Evolutionary conservation across 352 stramenopile species (phyloP), one percentile per base, ranked within the genome.

Genomic region (Globisporangium polare): DNA sequence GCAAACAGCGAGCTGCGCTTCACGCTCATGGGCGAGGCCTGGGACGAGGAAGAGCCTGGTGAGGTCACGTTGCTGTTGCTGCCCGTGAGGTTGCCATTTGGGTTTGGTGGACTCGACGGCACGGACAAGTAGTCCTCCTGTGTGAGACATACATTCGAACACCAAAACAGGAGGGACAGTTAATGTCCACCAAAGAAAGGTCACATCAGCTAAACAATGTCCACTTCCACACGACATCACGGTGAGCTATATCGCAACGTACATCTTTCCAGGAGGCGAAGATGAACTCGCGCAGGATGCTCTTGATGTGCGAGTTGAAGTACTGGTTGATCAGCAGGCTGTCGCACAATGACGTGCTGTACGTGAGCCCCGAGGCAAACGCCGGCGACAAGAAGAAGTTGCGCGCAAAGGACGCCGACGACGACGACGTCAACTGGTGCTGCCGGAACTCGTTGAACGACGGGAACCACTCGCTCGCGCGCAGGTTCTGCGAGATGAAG

Each of bases 311-410:
- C 41, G 73, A 70, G 63, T 93, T 95, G 68, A 93, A 95, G 63
- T 89, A 95, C 73, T 93, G 83, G 65, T 95, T 95, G 72, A 95
- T 92, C 26, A 95, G 85, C 9, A 95, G 51, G 50, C 81, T 93
- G 66, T 95, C 86, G 41, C 86, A 95, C 29, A 95, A 71, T 18
- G 83, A 93, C 13, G 81, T 88, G 72, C 83, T 93, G 74, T 92
- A 95, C 29, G 86, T 85, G 43, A 95, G 67, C 3, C 86, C 86
- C n/a, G 82, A 91, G 0, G 86, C 82, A 54, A 95, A 95, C 24
- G 82, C 81, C 6, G 83, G 82, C 1, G 83, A 93, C 24, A 91
- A n/a, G 58, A 86, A 89, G 62, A 93, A 93, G 53, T 93, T 86
- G 37, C 76, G 72, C 31, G 83, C 84, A n/a, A 94, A 87, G 13